A percentile compares a stretch with the other conserved stretches of the same genome.
phyloP scores from a whole-genome alignment of 805 yeast species.

The Cyberlindnera euphorbiiphila region DNA sequence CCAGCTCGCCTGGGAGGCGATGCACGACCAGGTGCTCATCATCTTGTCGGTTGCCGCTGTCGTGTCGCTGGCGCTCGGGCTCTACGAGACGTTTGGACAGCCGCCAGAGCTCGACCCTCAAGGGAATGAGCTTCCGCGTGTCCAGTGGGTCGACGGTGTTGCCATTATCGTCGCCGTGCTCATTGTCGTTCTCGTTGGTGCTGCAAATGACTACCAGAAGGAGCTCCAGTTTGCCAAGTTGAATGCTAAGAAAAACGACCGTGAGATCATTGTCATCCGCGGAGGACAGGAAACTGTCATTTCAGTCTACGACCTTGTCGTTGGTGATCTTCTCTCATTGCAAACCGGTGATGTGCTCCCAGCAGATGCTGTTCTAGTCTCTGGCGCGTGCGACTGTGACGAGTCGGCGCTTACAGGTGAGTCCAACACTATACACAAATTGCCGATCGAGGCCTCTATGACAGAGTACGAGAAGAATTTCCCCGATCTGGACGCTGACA shows the following conservation, averaged over 20 bases:
- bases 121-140: constrained; percentile 73
- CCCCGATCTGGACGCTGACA: constrained; percentile 30
- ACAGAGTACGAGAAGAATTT: constrained; percentile 26
- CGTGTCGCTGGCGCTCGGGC: constrained; percentile 83
- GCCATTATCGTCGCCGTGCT: constrained; percentile 90
- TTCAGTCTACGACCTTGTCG: constrained; percentile 70
- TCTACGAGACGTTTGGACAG: constrained; percentile 88
- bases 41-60: constrained; percentile 82
- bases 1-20: constrained; percentile 69
- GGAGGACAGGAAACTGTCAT: constrained; percentile 63
- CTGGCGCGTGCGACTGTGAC: constrained; percentile 82
- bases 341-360: constrained; percentile 96
- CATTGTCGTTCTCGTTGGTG: constrained; percentile 90
- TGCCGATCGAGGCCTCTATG: constrained; percentile 45
- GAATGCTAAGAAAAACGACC: constrained; percentile 82
- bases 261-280: constrained; percentile 73
- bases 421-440: constrained; percentile 73
- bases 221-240: constrained; percentile 88
- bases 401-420: constrained; percentile 95
- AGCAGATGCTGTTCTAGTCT: constrained; percentile 74
- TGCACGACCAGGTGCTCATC: constrained; percentile 87
- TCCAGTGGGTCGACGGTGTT: constrained; percentile 99
- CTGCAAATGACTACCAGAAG: constrained; percentile 94
- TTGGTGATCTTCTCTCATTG: constrained; percentile 77
- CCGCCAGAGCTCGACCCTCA: constrained; percentile 73